A percentile compares a stretch with the other conserved stretches of the same genome.
phyloP scores from a whole-genome alignment of 441 rosid genomes.

The Aleurites moluccanus region DNA sequence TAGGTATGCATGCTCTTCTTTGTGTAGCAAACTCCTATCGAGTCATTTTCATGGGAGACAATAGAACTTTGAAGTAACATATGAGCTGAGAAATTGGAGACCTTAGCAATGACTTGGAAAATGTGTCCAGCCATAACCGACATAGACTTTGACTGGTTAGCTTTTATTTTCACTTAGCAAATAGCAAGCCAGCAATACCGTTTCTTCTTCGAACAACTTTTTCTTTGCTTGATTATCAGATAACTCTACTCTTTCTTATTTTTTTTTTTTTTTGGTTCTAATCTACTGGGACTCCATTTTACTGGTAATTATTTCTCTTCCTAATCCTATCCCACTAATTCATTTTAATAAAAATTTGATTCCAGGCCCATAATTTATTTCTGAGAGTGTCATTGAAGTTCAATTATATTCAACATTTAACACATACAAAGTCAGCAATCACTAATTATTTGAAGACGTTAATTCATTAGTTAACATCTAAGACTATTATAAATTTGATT shows the following conservation, averaged over 20 bases:
- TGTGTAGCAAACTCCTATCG: not conserved
- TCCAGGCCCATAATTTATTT: too few relatives aligned
- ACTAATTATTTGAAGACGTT: not conserved
- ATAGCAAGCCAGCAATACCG: not conserved
- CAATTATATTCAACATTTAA: too few relatives aligned
- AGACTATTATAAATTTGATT: not conserved
- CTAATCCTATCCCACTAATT: too few relatives aligned
- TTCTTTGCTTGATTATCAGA: too few relatives aligned
- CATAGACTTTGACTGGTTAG: conserved; percentile 11
- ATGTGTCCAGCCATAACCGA: not conserved
- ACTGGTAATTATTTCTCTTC: too few relatives aligned
- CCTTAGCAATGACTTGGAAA: not conserved
- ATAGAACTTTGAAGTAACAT: not conserved
- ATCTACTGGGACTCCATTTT: too few relatives aligned
- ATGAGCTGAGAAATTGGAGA: not conserved
- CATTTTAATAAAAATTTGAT: too few relatives aligned
- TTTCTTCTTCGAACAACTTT: not conserved
- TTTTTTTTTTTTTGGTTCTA: too few relatives aligned
- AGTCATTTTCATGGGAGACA: conserved; percentile 34
- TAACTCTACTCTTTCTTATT: too few relatives aligned
- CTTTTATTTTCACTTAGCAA: not conserved
- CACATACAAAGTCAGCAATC: not conserved
- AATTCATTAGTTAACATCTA: not conserved
- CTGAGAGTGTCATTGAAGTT: too few relatives aligned
- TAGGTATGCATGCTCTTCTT: conserved; percentile 18